phyloP scores from a whole-genome alignment of 75 land plant species.

The Chamaecyparis obtusa region DNA sequence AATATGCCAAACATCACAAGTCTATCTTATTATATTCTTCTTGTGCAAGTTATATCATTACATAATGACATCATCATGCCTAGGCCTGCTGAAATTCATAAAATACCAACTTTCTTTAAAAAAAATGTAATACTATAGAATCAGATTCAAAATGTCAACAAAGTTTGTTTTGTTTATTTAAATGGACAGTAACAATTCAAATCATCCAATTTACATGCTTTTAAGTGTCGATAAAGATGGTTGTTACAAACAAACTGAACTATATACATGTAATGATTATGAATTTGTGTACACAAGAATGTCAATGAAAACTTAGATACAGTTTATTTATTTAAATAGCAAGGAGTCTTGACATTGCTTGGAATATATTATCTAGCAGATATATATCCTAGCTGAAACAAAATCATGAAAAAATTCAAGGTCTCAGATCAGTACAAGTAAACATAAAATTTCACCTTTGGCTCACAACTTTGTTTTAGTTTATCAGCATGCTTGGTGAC shows the following conservation, averaged over 20 bases:
- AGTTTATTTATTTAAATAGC: background rate
- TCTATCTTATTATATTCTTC: too few relatives aligned
- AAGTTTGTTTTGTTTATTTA: background rate
- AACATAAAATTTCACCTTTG: conserved; percentile 40
- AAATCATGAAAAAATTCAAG: background rate
- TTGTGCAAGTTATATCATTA: too few relatives aligned
- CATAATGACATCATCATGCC: background rate
- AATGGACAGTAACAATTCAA: background rate
- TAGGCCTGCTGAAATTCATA: background rate
- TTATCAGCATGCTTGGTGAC: conserved; percentile 85
- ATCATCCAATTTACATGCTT: background rate
- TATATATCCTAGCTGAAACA: background rate
- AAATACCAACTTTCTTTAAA: background rate
- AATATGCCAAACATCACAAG: background rate
- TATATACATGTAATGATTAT: background rate
- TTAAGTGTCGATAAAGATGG: background rate
- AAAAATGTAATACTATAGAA: background rate
- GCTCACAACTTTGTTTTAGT: conserved; percentile 57
- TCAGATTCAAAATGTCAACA: background rate
- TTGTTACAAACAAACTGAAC: background rate
- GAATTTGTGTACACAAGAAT: background rate
- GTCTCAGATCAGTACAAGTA: background rate
- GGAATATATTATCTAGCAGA: background rate
- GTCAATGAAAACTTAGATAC: background rate
- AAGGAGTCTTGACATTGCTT: background rate